Evolutionary conservation across 345 rosid species (phyloP).

Genomic region (Euphorbia pulcherrima): DNA sequence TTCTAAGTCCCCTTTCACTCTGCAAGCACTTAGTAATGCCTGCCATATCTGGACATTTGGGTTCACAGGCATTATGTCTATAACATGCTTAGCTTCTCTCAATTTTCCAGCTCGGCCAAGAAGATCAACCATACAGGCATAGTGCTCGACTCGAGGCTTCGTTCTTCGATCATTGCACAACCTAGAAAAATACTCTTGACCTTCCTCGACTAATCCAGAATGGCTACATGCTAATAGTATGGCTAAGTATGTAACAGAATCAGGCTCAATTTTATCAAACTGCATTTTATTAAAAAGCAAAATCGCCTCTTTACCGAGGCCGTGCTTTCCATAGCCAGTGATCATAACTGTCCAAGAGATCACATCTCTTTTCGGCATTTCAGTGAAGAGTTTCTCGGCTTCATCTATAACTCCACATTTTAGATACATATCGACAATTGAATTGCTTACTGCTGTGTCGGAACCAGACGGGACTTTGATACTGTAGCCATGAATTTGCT

Average conservation of each 20-base stretch:
- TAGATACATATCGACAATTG: slow-evolving; percentile 81
- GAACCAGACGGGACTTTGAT: slow-evolving; percentile 60
- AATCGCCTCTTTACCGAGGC: slow-evolving; percentile 64
- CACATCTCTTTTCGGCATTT: slow-evolving; percentile 59
- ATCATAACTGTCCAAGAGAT: slow-evolving; percentile 91
- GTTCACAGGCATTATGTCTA: slow-evolving; percentile 59
- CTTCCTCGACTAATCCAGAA: slow-evolving; percentile 65
- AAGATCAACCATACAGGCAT: slow-evolving; percentile 81
- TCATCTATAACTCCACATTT: slow-evolving; percentile 72
- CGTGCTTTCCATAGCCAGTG: slow-evolving; percentile 88
- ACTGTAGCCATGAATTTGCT: slow-evolving; percentile 70
- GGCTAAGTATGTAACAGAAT: slow-evolving; percentile 73
- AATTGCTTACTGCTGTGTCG: slow-evolving; percentile 62
- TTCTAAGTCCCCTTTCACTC: slow-evolving; percentile 61
- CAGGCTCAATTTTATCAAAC: slow-evolving; percentile 51
- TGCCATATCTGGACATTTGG: slow-evolving; percentile 81
- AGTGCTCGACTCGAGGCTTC: slow-evolving; percentile 69
- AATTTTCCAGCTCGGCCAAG: slow-evolving; percentile 74
- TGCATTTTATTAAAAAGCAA: slow-evolving; percentile 51
- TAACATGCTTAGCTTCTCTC: slow-evolving; percentile 62
- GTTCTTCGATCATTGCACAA: slow-evolving; percentile 35
- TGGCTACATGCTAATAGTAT: slow-evolving; percentile 84
- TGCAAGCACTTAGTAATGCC: slow-evolving; percentile 79
- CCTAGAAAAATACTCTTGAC: slow-evolving; percentile 53
- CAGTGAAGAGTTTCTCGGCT: slow-evolving; percentile 51